A percentile compares a stretch with the other conserved stretches of the same genome.
Conservation (phyloP, 352 stramenopile species). For the Globisporangium irregulare region DNA sequence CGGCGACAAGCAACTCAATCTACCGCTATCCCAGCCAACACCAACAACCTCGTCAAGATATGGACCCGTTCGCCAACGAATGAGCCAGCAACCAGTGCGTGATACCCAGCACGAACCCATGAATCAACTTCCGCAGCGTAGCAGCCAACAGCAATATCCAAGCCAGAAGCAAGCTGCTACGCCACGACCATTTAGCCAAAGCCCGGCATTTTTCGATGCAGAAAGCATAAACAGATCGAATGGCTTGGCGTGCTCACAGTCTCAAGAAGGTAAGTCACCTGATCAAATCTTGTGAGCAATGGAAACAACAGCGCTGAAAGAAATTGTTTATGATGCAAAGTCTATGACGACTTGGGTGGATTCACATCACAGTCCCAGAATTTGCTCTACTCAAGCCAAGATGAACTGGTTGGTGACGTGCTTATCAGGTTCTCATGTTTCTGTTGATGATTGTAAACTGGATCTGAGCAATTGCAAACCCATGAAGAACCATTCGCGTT, state of each 20-base stretch:
- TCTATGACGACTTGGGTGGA: conserved; percentile 15
- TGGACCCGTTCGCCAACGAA: conserved; percentile 11
- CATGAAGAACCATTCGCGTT: conserved; percentile 1
- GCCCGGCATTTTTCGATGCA: conserved; percentile 1
- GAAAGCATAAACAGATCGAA: not conserved
- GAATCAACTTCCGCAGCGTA: not conserved
- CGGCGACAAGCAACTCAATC: not conserved
- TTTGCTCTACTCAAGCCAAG: conserved; percentile 18
- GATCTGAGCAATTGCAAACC: not conserved
- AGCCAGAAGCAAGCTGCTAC: not conserved
- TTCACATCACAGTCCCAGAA: conserved; percentile 20
- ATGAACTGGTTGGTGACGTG: conserved; percentile 11
- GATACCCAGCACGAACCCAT: not conserved
- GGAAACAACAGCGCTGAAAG: not conserved
- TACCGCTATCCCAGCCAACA: conserved; percentile 11
- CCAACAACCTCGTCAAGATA: conserved; percentile 11
- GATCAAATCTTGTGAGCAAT: too few species aligned
- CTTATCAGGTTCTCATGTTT: not conserved
- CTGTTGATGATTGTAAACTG: not conserved
- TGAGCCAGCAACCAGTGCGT: conserved; percentile 10
- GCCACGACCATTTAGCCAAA: conserved; percentile 7
- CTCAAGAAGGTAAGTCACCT: conserved; percentile 14
- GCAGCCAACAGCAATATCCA: not conserved
- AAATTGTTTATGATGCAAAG: not conserved
- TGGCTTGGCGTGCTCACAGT: conserved; percentile 8